Evolutionary conservation across 257 asterid genomes (phyloP), one percentile per base, ranked within the genome.

Genomic region (Solanum pinnatisectum): DNA sequence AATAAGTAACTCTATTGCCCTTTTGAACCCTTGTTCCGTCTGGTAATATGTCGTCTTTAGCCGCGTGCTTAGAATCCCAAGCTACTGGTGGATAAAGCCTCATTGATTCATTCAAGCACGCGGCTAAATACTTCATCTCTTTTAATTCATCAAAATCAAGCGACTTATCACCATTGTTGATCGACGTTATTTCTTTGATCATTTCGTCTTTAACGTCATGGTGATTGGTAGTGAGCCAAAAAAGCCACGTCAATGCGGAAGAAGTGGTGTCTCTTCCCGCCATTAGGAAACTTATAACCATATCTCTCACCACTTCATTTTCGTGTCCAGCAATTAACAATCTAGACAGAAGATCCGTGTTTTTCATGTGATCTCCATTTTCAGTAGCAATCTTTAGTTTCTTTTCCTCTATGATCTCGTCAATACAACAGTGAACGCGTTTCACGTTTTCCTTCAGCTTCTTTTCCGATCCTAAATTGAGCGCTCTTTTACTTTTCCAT

Each of bases 31-130:
- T 78, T 42, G 98, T 95, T 0, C 99, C 99, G 32, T 96, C 99
- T 0, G 98, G 98, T 74, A 96, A 86, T 4, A 93, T 79, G 78
- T 96, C 99, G 87, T 93, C 96, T 2, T 71, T 87, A 27, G 44
- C 18, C 11, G 86, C 87, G 25, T 27, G 49, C 82, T 44, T 85
- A 2, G 86, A 37, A 2, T 96, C 99, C 98, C 98, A 96, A 67
- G 91, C 98, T 87, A 96, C 99, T 27, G 99, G 99, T 4, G 99
- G 99, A 68, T 96, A 96, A 3, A 96, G 97, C 90, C 99, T 90
- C 96, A 96, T 91, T 1, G 96, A 90, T 40, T 96, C 99, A 23
- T 94, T 94, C 40, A 96, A 30, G 46, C 98, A 95, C 0, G 98
- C 99, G 84, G 91, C 91, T 0, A 90, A 22, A 22, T 84, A 91